Percentiles rank a stretch among this genome's conserved stretches.
Conservation (phyloP, 495 filamentous ascomycete genomes). For the Penicillium maclennaniae region DNA sequence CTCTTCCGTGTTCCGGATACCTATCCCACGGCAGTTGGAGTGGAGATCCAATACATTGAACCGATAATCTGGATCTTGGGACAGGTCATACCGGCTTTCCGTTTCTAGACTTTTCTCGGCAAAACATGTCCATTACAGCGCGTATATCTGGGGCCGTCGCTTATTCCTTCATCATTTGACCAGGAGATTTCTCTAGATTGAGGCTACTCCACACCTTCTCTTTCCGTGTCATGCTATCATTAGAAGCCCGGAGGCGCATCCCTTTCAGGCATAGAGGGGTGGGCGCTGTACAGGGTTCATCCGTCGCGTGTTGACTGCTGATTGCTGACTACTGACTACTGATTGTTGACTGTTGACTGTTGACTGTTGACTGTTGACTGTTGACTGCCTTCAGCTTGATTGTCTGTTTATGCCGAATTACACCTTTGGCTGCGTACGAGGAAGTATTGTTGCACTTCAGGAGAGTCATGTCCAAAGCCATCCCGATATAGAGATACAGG, state of each 20-base stretch:
- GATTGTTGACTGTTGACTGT: too few relatives aligned
- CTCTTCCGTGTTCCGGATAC: conserved; percentile 4
- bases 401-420: conserved; percentile 12
- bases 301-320: conserved; percentile 10
- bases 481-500: neutral
- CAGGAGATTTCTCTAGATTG: neutral
- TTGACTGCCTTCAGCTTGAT: neutral
- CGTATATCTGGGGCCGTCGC: neutral
- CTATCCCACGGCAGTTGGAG: conserved; percentile 3
- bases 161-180: neutral
- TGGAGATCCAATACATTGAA: neutral
- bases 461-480: conserved; percentile 8
- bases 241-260: neutral
- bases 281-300: conserved; percentile 4
- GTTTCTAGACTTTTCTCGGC: neutral
- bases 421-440: conserved; percentile 11
- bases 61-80: conserved; percentile 12
- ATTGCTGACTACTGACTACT: neutral
- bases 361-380: too few relatives aligned
- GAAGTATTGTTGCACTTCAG: conserved; percentile 17
- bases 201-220: neutral
- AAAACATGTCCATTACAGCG: neutral
- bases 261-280: neutral
- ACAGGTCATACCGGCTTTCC: neutral
- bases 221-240: neutral